Conservation (phyloP, 1,284 basidiomycete species). For the Acaromyces ingoldii region DNA sequence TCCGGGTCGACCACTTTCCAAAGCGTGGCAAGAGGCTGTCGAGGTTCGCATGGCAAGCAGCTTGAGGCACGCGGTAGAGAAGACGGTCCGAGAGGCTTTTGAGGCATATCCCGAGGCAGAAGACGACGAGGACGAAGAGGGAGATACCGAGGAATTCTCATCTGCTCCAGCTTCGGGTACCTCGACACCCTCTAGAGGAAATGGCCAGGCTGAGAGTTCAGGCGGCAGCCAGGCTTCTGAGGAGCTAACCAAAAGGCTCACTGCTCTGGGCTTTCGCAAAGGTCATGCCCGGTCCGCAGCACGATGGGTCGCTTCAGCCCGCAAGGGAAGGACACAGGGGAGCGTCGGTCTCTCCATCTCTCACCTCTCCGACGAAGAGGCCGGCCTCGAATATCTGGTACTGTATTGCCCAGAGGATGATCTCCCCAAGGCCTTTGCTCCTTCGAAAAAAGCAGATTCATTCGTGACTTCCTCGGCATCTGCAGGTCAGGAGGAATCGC, state of each 20-base stretch:
- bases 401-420: constrained; percentile 73
- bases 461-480: constrained; percentile 61
- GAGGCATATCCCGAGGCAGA: constrained; percentile 27
- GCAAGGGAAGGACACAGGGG: constrained; percentile 21
- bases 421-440: constrained; percentile 65
- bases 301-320: constrained; percentile 31
- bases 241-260: constrained; percentile 31
- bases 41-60: constrained; percentile 79
- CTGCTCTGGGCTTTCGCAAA: constrained; percentile 40
- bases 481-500: constrained; percentile 55
- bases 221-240: too few relatives aligned
- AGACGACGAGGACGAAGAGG: constrained; percentile 4
- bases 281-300: constrained; percentile 41
- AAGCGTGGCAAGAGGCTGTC: constrained; percentile 64
- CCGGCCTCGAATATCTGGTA: constrained; percentile 69
- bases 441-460: constrained; percentile 61
- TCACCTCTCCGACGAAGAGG: constrained; percentile 55
- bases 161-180: background rate
- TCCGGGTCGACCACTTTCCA: constrained; percentile 41
- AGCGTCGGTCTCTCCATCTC: constrained; percentile 14
- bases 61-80: constrained; percentile 75
- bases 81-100: constrained; percentile 70
- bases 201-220: background rate
- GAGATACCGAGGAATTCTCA: constrained; percentile 8
- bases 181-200: background rate